Evolutionary conservation across 208 protist species (phyloP).

Genomic region (Trypanosoma congolense): DNA sequence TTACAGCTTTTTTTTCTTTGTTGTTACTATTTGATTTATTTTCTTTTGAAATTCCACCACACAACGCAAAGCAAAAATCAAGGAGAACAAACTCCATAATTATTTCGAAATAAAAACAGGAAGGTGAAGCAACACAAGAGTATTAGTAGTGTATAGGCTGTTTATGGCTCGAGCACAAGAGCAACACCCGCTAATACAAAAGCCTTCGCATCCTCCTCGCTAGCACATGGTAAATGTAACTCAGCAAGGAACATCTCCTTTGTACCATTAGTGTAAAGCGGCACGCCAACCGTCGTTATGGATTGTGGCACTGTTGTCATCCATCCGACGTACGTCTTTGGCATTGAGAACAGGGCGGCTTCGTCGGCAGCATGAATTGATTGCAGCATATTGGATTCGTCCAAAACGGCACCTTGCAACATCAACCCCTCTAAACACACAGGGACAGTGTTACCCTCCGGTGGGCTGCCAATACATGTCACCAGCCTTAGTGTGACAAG

Average conservation of each 20-base stretch:
- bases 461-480: constrained; percentile 40
- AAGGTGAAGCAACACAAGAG: no score
- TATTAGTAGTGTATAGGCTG: not conserved
- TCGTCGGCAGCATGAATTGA: constrained; percentile 79
- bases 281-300: constrained; percentile 42
- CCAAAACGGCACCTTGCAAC: constrained; percentile 82
- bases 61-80: no score
- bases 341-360: constrained; percentile 68
- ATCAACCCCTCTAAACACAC: constrained; percentile 73
- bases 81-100: no score
- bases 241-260: constrained; percentile 86
- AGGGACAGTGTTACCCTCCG: constrained; percentile 34
- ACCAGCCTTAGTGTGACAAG: constrained; percentile 82
- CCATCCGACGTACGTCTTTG: constrained; percentile 76
- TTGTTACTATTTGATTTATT: no score
- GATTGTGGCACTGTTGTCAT: constrained; percentile 20
- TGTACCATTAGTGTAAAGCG: constrained; percentile 81
- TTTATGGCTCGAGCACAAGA: constrained; percentile 78
- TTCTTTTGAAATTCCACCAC: no score
- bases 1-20: no score
- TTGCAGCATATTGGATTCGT: constrained; percentile 60
- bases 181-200: constrained; percentile 89
- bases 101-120: no score
- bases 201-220: constrained; percentile 37
- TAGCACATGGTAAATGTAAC: constrained; percentile 76